Conservation (phyloP, 176 grass and related monocot genomes). For the Thalia dealbata region DNA sequence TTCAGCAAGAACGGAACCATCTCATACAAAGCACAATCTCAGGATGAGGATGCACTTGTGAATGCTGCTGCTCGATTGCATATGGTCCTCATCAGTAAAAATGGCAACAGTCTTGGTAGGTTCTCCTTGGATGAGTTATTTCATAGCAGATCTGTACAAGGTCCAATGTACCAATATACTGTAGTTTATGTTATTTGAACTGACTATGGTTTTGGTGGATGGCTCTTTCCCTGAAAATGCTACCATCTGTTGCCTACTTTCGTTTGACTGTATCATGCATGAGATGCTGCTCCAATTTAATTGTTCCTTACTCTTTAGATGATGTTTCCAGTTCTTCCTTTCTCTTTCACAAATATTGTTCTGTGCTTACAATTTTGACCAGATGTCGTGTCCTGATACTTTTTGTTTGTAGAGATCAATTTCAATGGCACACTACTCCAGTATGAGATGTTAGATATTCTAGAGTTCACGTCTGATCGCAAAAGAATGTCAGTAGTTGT, state of each 20-base stretch:
- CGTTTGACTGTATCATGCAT: constrained; percentile 17
- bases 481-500: constrained; percentile 90
- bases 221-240: constrained; percentile 1
- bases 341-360: background rate
- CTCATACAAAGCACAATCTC: constrained; percentile 85
- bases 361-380: background rate
- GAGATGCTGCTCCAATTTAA: background rate
- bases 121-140: background rate
- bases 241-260: background rate
- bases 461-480: constrained; percentile 95
- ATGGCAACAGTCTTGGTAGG: constrained; percentile 49
- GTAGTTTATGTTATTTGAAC: background rate
- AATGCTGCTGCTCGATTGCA: constrained; percentile 57
- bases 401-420: constrained; percentile 47
- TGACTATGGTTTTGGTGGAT: background rate
- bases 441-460: constrained; percentile 61
- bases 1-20: constrained; percentile 46
- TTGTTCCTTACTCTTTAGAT: background rate
- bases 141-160: background rate
- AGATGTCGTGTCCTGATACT: background rate
- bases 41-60: constrained; percentile 96
- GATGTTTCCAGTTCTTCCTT: background rate
- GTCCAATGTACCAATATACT: background rate
- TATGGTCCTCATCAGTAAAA: constrained; percentile 70
- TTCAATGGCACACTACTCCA: constrained; percentile 42